phyloP scores from a whole-genome alignment of 2,329 filamentous ascomycete genomes.

The Arthrobotrys pseudoclavata region DNA sequence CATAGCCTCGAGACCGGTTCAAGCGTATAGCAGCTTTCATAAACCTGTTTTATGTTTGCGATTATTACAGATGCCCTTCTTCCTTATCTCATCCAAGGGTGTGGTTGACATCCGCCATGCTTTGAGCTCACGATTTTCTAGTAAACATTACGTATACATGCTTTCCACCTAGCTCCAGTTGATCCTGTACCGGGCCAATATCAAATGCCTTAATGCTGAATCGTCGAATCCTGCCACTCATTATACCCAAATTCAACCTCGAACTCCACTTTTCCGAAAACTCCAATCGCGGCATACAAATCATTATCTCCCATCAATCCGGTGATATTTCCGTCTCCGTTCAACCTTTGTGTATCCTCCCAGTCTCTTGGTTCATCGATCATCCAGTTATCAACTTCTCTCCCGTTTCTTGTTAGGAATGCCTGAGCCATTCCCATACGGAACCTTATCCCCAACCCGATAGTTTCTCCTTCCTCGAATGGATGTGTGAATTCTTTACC shows the following conservation, averaged over 20 bases:
- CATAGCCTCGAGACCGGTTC: too few relatives aligned
- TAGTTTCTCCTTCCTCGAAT: conserved; percentile 76
- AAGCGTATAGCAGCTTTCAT: background rate
- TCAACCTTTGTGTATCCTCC: conserved; percentile 43
- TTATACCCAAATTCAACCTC: conserved; percentile 73
- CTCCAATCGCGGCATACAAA: conserved; percentile 78
- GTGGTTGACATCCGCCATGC: background rate
- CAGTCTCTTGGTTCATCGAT: conserved; percentile 79
- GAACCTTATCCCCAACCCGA: conserved; percentile 79
- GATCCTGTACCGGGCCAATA: background rate
- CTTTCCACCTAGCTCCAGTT: background rate
- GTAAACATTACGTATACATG: conserved; percentile 15
- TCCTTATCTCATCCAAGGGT: background rate
- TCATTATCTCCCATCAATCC: conserved; percentile 81
- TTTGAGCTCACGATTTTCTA: background rate
- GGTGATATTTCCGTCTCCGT: conserved; percentile 65
- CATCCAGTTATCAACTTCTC: conserved; percentile 75
- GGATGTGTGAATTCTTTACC: conserved; percentile 77
- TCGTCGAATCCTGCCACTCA: conserved; percentile 57
- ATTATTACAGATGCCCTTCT: background rate
- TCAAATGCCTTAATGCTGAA: conserved; percentile 20
- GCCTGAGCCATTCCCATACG: conserved; percentile 69
- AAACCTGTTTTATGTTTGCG: background rate
- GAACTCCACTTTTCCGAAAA: conserved; percentile 70
- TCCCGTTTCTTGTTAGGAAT: conserved; percentile 80